Conservation (phyloP, 2,329 filamentous ascomycete genomes). For the Akanthomyces lecanii region DNA sequence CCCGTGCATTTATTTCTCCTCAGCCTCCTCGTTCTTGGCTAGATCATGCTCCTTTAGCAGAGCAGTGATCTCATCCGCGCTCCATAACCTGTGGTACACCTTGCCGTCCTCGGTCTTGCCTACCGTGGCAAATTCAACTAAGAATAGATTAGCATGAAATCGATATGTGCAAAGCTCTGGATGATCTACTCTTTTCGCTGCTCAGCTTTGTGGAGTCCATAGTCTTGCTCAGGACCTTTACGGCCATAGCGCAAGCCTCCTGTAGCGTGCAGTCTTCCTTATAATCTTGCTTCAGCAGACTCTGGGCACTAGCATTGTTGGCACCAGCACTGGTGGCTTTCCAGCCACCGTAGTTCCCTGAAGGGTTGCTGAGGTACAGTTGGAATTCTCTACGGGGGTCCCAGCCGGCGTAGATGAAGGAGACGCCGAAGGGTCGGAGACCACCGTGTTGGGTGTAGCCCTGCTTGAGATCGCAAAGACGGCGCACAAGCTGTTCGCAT, state of each 20-base stretch:
- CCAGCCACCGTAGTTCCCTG: conserved; percentile 98
- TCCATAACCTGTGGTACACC: conserved; percentile 98
- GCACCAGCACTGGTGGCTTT: conserved; percentile 97
- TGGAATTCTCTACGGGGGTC: conserved; percentile 96
- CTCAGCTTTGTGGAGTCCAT: conserved; percentile 99
- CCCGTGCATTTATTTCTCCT: conserved; percentile 52
- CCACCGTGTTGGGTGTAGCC: conserved; percentile 99
- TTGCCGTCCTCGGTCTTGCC: conserved; percentile 92
- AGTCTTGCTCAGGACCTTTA: conserved; percentile 99
- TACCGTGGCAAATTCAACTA: conserved; percentile 97
- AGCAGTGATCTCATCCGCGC: conserved; percentile 90
- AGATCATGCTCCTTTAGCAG: conserved; percentile 93
- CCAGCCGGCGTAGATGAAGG: conserved; percentile 99
- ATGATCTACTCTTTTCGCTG: conserved; percentile 88
- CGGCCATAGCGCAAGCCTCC: conserved; percentile 94
- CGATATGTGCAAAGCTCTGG: neutral
- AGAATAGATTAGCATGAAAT: conserved; percentile 20
- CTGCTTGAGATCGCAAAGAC: conserved; percentile 96
- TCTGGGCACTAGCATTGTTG: conserved; percentile 97
- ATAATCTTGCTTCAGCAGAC: conserved; percentile 97
- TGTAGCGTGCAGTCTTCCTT: conserved; percentile 96
- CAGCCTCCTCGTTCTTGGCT: conserved; percentile 75
- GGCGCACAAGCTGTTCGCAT: conserved; percentile 95
- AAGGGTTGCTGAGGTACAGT: conserved; percentile 98
- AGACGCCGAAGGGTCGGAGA: conserved; percentile 95